Percentiles rank a stretch among this genome's conserved stretches.
phyloP scores from a whole-genome alignment of 192 early-diverging fungal species.

The Coemansia interrupta region DNA sequence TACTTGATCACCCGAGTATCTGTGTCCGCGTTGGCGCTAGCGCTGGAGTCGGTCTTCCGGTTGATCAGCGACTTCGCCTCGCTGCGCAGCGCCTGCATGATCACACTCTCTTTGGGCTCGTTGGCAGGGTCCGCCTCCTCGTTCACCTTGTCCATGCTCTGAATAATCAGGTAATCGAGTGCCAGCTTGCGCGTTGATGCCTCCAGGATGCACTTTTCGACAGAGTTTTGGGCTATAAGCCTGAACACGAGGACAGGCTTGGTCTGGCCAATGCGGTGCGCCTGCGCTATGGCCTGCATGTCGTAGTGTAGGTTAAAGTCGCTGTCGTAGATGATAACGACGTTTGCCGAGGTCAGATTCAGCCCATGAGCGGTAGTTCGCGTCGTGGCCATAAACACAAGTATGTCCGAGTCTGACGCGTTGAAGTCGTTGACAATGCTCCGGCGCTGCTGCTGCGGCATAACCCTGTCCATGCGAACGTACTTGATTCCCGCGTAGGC shows the following conservation, averaged over 20 bases:
- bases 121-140: constrained; percentile 3
- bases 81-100: constrained; percentile 74
- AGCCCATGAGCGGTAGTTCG: constrained; percentile 93
- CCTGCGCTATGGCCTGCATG: constrained; percentile 92
- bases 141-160: constrained; percentile 60
- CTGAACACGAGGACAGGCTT: constrained; percentile 93
- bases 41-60: constrained; percentile 39
- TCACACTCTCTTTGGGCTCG: constrained; percentile 4
- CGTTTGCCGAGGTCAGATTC: constrained; percentile 91
- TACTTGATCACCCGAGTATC: constrained; percentile 28
- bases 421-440: constrained; percentile 90
- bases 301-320: constrained; percentile 95
- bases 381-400: constrained; percentile 89
- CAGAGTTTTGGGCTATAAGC: constrained; percentile 89
- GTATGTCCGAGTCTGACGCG: constrained; percentile 75
- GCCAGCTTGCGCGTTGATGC: constrained; percentile 96
- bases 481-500: constrained; percentile 66
- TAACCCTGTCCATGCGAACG: constrained; percentile 88
- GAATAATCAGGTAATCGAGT: constrained; percentile 93
- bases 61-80: constrained; percentile 78
- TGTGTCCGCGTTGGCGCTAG: constrained; percentile 36
- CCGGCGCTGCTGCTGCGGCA: constrained; percentile 72
- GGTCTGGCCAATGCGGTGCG: constrained; percentile 95
- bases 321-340: constrained; percentile 90
- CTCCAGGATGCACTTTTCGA: constrained; percentile 95